phyloP scores from a whole-genome alignment of 192 early-diverging fungal genomes.

The Coemansia sp. region DNA sequence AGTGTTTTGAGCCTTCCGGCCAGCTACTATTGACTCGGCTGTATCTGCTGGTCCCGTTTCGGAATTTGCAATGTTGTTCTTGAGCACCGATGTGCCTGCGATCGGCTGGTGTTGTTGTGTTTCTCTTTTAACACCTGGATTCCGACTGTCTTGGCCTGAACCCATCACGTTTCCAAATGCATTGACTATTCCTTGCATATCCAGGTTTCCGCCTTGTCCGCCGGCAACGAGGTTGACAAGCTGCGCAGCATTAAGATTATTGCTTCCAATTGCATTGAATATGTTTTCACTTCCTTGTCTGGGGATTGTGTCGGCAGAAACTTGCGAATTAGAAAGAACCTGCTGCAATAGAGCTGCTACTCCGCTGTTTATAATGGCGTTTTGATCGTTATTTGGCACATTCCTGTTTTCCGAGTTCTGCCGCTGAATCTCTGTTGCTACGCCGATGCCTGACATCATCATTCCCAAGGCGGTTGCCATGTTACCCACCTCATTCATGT shows the following conservation, averaged over 20 bases:
- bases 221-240: constrained; percentile 16
- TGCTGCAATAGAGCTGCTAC: constrained; percentile 34
- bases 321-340: constrained; percentile 6
- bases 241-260: background rate
- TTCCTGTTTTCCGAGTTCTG: background rate
- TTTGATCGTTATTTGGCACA: background rate
- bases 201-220: background rate
- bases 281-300: background rate
- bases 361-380: constrained; percentile 9
- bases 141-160: too few relatives aligned
- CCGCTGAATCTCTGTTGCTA: constrained; percentile 31
- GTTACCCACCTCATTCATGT: constrained; percentile 48
- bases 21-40: too few relatives aligned
- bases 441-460: constrained; percentile 50
- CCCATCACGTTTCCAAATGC: constrained; percentile 1
- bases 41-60: too few relatives aligned
- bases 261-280: background rate
- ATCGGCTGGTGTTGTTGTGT: background rate
- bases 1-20: too few relatives aligned
- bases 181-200: constrained; percentile 4
- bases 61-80: too few relatives aligned
- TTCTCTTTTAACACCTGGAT: background rate
- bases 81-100: background rate
- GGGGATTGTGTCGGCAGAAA: background rate
- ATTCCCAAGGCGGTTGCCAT: constrained; percentile 39